Evolutionary conservation across 192 early-diverging fungal genomes (phyloP).

Genomic region (Coemansia erecta): DNA sequence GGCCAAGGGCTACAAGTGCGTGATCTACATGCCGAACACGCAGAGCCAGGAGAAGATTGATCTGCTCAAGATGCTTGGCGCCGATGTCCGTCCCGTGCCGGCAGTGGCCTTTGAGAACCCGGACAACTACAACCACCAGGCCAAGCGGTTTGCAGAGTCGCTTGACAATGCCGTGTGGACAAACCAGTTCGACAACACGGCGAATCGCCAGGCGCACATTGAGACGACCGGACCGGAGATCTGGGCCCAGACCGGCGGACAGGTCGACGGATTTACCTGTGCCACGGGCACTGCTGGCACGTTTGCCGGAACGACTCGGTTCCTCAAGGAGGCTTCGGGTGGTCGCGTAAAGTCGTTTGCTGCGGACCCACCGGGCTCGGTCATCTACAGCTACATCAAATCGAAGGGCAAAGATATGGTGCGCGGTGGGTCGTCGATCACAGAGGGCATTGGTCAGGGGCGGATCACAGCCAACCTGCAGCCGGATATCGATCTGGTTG

Average conservation of each 20-base stretch:
- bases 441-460: slow-evolving; percentile 95
- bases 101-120: slow-evolving; percentile 91
- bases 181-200: slow-evolving; percentile 94
- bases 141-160: slow-evolving; percentile 72
- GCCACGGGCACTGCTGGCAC: slow-evolving; percentile 93
- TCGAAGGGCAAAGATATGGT: slow-evolving; percentile 64
- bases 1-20: slow-evolving; percentile 91
- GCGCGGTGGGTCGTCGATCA: slow-evolving; percentile 82
- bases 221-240: slow-evolving; percentile 97
- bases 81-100: slow-evolving; percentile 90
- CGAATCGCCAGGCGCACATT: slow-evolving; percentile 88
- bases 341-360: slow-evolving; percentile 75
- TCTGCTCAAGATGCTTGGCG: slow-evolving; percentile 86
- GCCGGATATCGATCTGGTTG: slow-evolving; percentile 74
- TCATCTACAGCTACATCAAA: slow-evolving; percentile 82
- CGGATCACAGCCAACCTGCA: slow-evolving; percentile 88
- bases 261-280: slow-evolving; percentile 87
- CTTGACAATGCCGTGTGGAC: slow-evolving; percentile 90
- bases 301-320: slow-evolving; percentile 79
- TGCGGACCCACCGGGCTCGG: slow-evolving; percentile 92
- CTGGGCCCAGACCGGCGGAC: slow-evolving; percentile 77
- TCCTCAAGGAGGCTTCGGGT: slow-evolving; percentile 71
- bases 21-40: slow-evolving; percentile 98
- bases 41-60: slow-evolving; percentile 96
- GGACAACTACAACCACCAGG: slow-evolving; percentile 94